A percentile compares a stretch with the other conserved stretches of the same genome.
Conservation (phyloP, 176 grass and related monocot genomes). For the Lolium perenne region DNA sequence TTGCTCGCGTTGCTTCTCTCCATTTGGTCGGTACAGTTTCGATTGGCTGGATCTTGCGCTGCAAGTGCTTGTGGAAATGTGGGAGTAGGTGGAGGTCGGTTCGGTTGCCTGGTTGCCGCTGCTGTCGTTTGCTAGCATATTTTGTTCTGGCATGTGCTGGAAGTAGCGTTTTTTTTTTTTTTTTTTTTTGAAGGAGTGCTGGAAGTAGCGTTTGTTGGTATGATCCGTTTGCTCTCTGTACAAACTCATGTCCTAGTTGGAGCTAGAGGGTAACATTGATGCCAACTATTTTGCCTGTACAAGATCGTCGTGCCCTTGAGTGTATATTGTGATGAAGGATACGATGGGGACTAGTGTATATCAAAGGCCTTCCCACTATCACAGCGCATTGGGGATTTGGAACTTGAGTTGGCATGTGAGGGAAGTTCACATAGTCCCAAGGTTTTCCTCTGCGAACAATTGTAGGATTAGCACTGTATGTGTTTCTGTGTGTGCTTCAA, state of each 20-base stretch:
- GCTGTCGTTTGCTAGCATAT: neutral
- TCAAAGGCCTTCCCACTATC: neutral
- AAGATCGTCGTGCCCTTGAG: too few species aligned
- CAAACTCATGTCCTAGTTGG: neutral
- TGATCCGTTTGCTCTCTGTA: neutral
- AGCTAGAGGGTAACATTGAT: neutral
- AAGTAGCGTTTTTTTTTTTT: neutral
- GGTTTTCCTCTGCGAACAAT: neutral
- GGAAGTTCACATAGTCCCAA: neutral
- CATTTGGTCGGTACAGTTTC: neutral
- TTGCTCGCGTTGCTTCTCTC: neutral
- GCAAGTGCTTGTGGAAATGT: conserved; percentile 45
- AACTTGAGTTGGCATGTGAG: neutral
- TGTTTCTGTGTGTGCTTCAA: neutral
- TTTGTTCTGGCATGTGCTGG: conserved; percentile 14
- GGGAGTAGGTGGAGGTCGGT: conserved; percentile 23
- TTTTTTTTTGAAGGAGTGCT: too few species aligned
- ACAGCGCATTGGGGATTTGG: neutral
- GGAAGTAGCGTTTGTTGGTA: too few species aligned
- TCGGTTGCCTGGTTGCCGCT: neutral
- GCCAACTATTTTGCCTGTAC: too few species aligned
- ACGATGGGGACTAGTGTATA: neutral
- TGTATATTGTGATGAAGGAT: too few species aligned
- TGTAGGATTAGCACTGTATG: neutral
- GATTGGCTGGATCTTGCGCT: conserved; percentile 6